phyloP scores from a whole-genome alignment of 2,329 filamentous ascomycete species.

The Claviceps maximensis region DNA sequence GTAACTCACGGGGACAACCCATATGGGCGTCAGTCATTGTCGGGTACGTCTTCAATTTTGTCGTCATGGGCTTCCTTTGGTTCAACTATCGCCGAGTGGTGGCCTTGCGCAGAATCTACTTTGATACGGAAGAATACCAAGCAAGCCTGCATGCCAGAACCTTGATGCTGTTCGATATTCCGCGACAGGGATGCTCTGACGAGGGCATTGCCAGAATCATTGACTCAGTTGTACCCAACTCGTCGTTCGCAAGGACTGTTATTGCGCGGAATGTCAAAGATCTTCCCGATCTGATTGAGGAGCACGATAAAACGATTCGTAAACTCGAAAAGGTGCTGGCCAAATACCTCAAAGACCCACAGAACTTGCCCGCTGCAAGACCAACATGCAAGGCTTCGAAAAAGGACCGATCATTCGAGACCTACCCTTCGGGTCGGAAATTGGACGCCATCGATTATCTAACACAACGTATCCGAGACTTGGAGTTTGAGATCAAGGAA shows the following conservation, averaged over 20 bases:
- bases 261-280: slow-evolving; percentile 89
- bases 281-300: slow-evolving; percentile 68
- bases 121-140: slow-evolving; percentile 79
- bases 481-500: slow-evolving; percentile 76
- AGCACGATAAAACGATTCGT: slow-evolving; percentile 70
- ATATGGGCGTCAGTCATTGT: slow-evolving; percentile 49
- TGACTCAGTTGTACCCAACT: slow-evolving; percentile 65
- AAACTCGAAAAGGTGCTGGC: slow-evolving; percentile 73
- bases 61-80: slow-evolving; percentile 74
- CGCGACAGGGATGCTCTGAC: slow-evolving; percentile 61
- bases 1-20: slow-evolving; percentile 35
- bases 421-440: slow-evolving; percentile 55
- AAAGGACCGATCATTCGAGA: slow-evolving; percentile 55
- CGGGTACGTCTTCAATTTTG: slow-evolving; percentile 55
- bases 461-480: slow-evolving; percentile 66
- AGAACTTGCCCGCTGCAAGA: slow-evolving; percentile 60
- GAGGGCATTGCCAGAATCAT: slow-evolving; percentile 79
- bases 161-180: slow-evolving; percentile 70
- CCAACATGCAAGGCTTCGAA: slow-evolving; percentile 72
- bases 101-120: slow-evolving; percentile 61
- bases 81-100: slow-evolving; percentile 71
- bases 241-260: slow-evolving; percentile 64
- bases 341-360: slow-evolving; percentile 81
- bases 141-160: slow-evolving; percentile 68
- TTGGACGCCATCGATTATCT: slow-evolving; percentile 92